Percentiles rank a stretch among this genome's conserved stretches.
Evolutionary conservation across 345 rosid species (phyloP).

Genomic region (Melastoma malabathricum): DNA sequence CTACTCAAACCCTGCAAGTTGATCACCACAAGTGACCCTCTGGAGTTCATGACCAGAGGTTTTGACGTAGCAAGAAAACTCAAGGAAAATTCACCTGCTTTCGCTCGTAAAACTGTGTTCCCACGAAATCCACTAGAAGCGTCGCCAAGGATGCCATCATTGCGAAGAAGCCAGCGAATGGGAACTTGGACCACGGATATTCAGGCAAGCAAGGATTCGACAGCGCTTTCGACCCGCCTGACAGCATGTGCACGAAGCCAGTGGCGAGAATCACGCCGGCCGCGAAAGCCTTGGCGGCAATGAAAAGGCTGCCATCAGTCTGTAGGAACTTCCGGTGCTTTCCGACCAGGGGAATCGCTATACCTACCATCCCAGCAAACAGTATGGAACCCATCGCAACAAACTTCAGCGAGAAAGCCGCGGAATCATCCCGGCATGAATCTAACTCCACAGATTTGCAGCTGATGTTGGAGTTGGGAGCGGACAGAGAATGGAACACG

Average conservation of each 20-base stretch:
- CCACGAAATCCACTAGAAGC: conserved; percentile 68
- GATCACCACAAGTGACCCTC: too few relatives aligned
- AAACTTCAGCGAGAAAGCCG: conserved; percentile 46
- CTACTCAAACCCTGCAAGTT: conserved; percentile 22
- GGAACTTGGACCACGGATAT: conserved; percentile 69
- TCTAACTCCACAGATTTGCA: conserved; percentile 36
- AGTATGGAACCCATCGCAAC: conserved; percentile 69
- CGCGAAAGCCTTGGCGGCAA: conserved; percentile 79
- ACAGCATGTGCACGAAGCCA: conserved; percentile 90
- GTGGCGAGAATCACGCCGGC: conserved; percentile 95
- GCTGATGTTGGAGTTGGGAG: conserved; percentile 18
- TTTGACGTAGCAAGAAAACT: too few relatives aligned
- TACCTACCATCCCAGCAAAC: conserved; percentile 46
- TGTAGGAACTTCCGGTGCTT: conserved; percentile 46
- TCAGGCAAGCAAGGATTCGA: conserved; percentile 57
- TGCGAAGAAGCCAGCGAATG: conserved; percentile 76
- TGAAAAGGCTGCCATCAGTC: conserved; percentile 48
- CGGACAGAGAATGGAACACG: conserved; percentile 13
- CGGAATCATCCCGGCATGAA: conserved; percentile 46
- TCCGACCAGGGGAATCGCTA: conserved; percentile 65
- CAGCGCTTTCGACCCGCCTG: conserved; percentile 46
- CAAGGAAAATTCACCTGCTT: conserved; percentile 23
- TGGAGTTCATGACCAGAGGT: too few relatives aligned
- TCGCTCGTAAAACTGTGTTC: conserved; percentile 79
- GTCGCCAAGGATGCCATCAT: conserved; percentile 70